phyloP scores from a whole-genome alignment of 805 yeast species.

The Metschnikowia proteae region DNA sequence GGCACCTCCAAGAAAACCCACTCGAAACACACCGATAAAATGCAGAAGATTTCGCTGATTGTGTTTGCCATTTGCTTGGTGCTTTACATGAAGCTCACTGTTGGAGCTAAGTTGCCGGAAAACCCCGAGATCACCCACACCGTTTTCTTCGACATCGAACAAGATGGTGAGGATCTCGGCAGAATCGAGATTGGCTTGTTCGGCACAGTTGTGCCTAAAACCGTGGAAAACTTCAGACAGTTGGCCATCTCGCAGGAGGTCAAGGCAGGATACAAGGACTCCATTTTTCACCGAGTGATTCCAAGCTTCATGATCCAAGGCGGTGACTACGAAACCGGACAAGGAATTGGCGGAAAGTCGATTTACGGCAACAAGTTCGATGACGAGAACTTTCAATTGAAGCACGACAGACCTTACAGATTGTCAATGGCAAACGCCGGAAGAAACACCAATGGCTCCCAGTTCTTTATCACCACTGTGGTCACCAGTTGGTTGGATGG shows the following conservation, averaged over 20 bases:
- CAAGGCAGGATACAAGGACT: constrained; percentile 56
- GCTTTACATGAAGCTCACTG: constrained; percentile 11
- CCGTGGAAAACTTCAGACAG: constrained; percentile 84
- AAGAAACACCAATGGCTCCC: constrained; percentile 81
- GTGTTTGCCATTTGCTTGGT: constrained; percentile 13
- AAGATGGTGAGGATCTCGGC: constrained; percentile 75
- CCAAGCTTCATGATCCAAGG: constrained; percentile 80
- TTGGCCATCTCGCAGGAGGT: constrained; percentile 62
- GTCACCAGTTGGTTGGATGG: constrained; percentile 90
- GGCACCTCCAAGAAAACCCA: not conserved
- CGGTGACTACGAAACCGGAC: constrained; percentile 73
- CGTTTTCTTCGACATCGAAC: constrained; percentile 82
- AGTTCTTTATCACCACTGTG: constrained; percentile 92
- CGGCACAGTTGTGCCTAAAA: constrained; percentile 82
- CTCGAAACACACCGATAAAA: constrained; percentile 4
- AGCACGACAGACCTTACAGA: constrained; percentile 66
- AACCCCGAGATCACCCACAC: constrained; percentile 64
- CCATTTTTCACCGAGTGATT: constrained; percentile 72
- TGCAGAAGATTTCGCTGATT: constrained; percentile 15
- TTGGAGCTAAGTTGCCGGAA: constrained; percentile 23
- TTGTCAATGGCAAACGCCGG: constrained; percentile 83
- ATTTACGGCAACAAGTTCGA: constrained; percentile 69
- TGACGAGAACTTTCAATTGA: constrained; percentile 73
- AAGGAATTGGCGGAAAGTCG: constrained; percentile 78
- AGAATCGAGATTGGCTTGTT: constrained; percentile 83